Conservation (phyloP, 257 asterid species). For the Ehretia macrophylla region DNA sequence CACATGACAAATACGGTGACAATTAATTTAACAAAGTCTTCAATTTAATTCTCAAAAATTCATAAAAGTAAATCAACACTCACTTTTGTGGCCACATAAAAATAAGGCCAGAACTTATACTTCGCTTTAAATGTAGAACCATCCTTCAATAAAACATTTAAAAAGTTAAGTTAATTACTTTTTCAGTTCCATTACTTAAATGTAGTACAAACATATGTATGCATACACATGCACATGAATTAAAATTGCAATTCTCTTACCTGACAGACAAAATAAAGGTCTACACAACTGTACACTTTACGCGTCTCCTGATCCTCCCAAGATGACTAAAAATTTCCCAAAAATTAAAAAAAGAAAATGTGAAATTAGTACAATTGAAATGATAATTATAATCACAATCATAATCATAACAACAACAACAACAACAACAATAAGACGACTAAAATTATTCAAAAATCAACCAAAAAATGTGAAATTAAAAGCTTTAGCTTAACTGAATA, state of each 20-base stretch:
- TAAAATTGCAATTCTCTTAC: constrained; percentile 23
- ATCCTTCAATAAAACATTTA: constrained; percentile 83
- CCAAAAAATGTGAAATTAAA: too few relatives aligned
- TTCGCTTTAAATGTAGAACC: constrained; percentile 88
- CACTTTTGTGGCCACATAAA: constrained; percentile 94
- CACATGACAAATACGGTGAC: constrained; percentile 13
- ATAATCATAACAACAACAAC: too few relatives aligned
- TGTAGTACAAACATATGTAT: neutral
- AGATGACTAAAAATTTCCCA: constrained; percentile 49
- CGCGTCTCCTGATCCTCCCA: constrained; percentile 92
- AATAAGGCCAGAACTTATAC: constrained; percentile 87
- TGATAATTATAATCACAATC: constrained; percentile 4
- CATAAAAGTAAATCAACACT: constrained; percentile 2
- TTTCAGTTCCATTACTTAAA: neutral
- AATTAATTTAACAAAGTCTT: neutral
- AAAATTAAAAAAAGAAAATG: constrained; percentile 9
- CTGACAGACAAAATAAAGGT: constrained; percentile 96
- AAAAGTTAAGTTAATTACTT: too few relatives aligned
- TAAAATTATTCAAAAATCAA: too few relatives aligned
- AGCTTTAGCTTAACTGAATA: too few relatives aligned
- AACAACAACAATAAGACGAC: too few relatives aligned
- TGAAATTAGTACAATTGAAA: neutral
- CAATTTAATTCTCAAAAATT: neutral
- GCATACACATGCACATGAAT: too few relatives aligned
- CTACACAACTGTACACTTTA: constrained; percentile 80